Conservation (phyloP, 768 basidiomycete species). For the Dacryopinax primogenitus region DNA sequence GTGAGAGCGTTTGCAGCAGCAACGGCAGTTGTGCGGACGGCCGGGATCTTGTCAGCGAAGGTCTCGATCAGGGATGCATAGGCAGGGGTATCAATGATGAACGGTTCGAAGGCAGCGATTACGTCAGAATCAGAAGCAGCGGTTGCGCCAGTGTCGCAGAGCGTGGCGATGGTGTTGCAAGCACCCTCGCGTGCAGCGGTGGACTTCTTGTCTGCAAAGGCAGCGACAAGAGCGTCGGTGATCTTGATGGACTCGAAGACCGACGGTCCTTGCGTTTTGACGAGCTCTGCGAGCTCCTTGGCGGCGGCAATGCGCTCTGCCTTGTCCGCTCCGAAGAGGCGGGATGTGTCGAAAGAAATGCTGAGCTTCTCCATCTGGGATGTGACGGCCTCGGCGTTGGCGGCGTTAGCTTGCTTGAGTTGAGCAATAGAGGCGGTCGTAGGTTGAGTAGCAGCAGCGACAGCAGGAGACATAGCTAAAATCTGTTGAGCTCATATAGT, state of each 20-base stretch:
- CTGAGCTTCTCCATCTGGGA: conserved; percentile 7
- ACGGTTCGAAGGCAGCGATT: conserved; percentile 71
- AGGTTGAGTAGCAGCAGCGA: conserved; percentile 40
- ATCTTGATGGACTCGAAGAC: conserved; percentile 60
- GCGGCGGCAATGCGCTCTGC: conserved; percentile 61
- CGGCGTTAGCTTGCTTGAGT: conserved; percentile 50
- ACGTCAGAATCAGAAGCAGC: conserved; percentile 62
- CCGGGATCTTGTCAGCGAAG: conserved; percentile 89
- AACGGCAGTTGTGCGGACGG: conserved; percentile 71
- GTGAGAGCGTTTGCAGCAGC: conserved; percentile 68
- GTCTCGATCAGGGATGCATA: conserved; percentile 78
- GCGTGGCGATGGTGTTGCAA: conserved; percentile 49
- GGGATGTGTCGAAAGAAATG: conserved; percentile 44
- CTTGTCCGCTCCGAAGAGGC: conserved; percentile 79
- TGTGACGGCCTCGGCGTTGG: conserved; percentile 39
- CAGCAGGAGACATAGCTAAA: conserved; percentile 60
- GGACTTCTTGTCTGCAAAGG: conserved; percentile 89
- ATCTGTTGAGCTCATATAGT: conserved; percentile 24
- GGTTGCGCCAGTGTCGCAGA: conserved; percentile 56
- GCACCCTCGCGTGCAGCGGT: conserved; percentile 84
- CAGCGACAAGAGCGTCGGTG: conserved; percentile 62
- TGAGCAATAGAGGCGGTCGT: conserved; percentile 46
- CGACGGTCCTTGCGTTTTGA: conserved; percentile 73
- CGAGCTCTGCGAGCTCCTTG: conserved; percentile 52
- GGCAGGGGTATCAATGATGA: conserved; percentile 57